Base-by-base conservation (phyloP, 306 rosid genomes). In the Vigna mungo region DNA sequence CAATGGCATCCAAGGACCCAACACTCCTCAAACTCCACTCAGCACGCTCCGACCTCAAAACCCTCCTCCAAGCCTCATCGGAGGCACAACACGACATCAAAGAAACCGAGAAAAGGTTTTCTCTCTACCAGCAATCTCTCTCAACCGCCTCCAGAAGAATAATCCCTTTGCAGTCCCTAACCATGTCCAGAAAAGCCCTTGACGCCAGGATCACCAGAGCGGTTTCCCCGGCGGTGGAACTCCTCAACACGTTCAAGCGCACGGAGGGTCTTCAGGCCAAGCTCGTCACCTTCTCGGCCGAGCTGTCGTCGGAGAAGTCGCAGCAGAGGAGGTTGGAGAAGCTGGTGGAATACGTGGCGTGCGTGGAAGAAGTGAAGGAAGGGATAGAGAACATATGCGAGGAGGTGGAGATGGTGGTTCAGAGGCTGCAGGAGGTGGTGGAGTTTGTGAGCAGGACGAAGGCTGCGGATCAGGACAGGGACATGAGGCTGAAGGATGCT, bases 351-450 rank as follows among this genome's bases (percentile, higher is more conserved):
- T 89, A 88, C 67, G 80, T 83, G 73, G 87, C 84, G 37, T 87
- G 89, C 23, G 94, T 89, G 18, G 94, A 91, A 49, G 78, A 80
- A 77, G 72, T 94, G 6, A 85, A 82, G 39, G 82, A 47, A 3
- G 86, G 89, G 11, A 84, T 94, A 2, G 81, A 30, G 9, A 70
- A 63, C 15, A 88, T 94, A 39, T 64, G 90, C 36, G 65, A 70
- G 52, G 97, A 85, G 20, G 98, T 91, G 2, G 94, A 90, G 84
- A 83, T 85, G 4, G 98, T 87, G 84, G 85, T 93, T 37, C 93
- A 86, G 89, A 86, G 56, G 86, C 96, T 91, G 55, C 98, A 93
- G 18, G 98, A 93, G 83, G 98, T 91, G 69, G 98, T 94, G 49
- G 98, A 94, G 85, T 94, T 90, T 61, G 74, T 94, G 79, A 90